Evolutionary conservation across 345 rosid species (phyloP).

Genomic region (Corchorus olitorius): DNA sequence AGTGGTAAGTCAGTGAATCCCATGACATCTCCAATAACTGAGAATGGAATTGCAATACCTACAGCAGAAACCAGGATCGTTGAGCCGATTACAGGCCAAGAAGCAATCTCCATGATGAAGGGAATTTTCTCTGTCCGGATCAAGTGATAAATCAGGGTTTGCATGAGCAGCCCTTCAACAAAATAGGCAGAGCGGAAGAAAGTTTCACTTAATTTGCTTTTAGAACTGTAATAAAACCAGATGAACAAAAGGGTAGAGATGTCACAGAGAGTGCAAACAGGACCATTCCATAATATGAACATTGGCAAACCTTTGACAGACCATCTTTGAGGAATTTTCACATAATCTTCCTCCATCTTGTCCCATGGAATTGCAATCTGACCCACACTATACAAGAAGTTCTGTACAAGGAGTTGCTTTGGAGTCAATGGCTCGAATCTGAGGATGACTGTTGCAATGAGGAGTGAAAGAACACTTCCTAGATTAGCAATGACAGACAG

Average conservation of each 20-base stretch:
- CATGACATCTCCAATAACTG: conserved; percentile 44
- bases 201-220: background rate
- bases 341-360: conserved; percentile 61
- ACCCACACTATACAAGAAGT: conserved; percentile 57
- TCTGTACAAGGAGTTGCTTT: conserved; percentile 64
- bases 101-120: conserved; percentile 58
- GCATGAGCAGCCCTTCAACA: conserved; percentile 69
- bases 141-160: conserved; percentile 63
- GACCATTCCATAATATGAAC: conserved; percentile 67
- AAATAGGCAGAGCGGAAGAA: conserved; percentile 66
- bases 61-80: conserved; percentile 53
- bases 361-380: conserved; percentile 79
- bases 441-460: conserved; percentile 55
- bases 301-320: conserved; percentile 42
- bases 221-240: conserved; percentile 36
- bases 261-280: conserved; percentile 60
- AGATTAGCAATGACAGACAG: conserved; percentile 68
- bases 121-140: conserved; percentile 69
- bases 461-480: conserved; percentile 56
- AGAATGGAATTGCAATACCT: conserved; percentile 52
- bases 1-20: conserved; percentile 48
- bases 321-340: conserved; percentile 58
- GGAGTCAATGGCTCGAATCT: conserved; percentile 61
- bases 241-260: conserved; percentile 47
- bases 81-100: conserved; percentile 61